Percentiles rank a stretch among this genome's conserved stretches.
Conservation (phyloP, 1,284 basidiomycete species). For the Entoloma clypeatum region DNA sequence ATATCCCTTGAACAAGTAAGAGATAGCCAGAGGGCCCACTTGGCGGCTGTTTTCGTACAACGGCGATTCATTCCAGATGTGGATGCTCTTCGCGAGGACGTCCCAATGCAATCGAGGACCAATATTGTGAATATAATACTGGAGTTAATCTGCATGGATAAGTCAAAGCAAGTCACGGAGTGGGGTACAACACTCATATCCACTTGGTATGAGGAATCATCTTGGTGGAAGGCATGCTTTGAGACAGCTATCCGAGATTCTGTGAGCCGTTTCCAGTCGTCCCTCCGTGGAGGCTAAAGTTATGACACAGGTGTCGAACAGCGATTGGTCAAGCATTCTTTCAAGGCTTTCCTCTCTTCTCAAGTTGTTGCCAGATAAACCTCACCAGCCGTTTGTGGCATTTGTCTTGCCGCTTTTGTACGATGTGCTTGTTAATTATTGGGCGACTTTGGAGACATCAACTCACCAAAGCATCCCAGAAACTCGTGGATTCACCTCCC, state of each 20-base stretch:
- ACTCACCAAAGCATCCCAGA: conserved; percentile 23
- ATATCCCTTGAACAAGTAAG: conserved; percentile 21
- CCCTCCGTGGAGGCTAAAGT: conserved; percentile 6
- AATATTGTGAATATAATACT: conserved; percentile 37
- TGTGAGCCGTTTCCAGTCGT: conserved; percentile 32
- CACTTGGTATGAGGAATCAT: conserved; percentile 39
- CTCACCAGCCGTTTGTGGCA: conserved; percentile 36
- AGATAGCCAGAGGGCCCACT: conserved; percentile 16
- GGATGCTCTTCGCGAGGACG: conserved; percentile 27
- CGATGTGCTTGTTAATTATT: too few species aligned
- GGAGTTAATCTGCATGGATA: conserved; percentile 37
- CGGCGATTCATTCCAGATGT: conserved; percentile 48
- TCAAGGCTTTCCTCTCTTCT: conserved; percentile 39
- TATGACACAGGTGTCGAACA: conserved; percentile 35
- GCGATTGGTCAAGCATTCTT: conserved; percentile 40
- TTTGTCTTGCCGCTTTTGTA: conserved; percentile 46
- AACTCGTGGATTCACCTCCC: conserved; percentile 47
- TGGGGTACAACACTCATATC: conserved; percentile 35
- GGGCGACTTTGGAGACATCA: too few species aligned
- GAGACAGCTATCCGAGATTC: conserved; percentile 39
- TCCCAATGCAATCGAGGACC: conserved; percentile 23
- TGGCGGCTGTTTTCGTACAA: conserved; percentile 41
- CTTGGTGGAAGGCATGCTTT: conserved; percentile 40
- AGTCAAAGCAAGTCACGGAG: conserved; percentile 23
- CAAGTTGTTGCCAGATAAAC: conserved; percentile 42